These are phyloP conservation scores for Choiromyces venosus DNA, from an alignment of 495 filamentous ascomycete genomes.

Conservation along the genomic window DNA sequence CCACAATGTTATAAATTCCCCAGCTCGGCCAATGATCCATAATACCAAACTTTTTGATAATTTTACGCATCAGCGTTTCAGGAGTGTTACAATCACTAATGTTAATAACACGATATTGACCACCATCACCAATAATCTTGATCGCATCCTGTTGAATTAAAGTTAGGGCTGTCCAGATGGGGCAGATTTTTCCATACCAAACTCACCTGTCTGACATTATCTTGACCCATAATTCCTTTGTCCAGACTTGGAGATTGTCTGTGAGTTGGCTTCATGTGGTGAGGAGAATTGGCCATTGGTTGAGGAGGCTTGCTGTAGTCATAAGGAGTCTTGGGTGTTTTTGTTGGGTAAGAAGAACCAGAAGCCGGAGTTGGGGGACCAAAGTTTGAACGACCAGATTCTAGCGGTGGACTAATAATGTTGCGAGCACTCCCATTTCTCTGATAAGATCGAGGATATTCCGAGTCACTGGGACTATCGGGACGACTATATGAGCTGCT, in stretches of 20 bases:
- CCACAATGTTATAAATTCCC: conserved; percentile 77
- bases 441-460: conserved; percentile 30
- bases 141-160: conserved; percentile 37
- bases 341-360: conserved; percentile 18
- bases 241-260: conserved; percentile 40
- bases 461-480: conserved; percentile 38
- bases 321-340: conserved; percentile 40
- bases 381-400: conserved; percentile 25
- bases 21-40: conserved; percentile 71
- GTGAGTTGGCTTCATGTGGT: conserved; percentile 27
- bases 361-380: conserved; percentile 29
- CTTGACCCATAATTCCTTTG: conserved; percentile 41
- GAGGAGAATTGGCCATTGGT: conserved; percentile 22
- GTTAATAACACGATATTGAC: conserved; percentile 84
- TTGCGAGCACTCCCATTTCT: conserved; percentile 19
- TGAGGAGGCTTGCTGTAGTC: conserved; percentile 20
- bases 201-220: conserved; percentile 39
- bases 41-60: conserved; percentile 69
- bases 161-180: neutral
- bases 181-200: neutral
- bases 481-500: conserved; percentile 34
- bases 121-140: conserved; percentile 76
- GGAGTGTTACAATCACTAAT: conserved; percentile 81
- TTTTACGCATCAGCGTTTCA: conserved; percentile 82
- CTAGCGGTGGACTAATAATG: conserved; percentile 37